Conservation (phyloP, 2,329 filamentous ascomycete species). For the Phialemonium atrogriseum region DNA sequence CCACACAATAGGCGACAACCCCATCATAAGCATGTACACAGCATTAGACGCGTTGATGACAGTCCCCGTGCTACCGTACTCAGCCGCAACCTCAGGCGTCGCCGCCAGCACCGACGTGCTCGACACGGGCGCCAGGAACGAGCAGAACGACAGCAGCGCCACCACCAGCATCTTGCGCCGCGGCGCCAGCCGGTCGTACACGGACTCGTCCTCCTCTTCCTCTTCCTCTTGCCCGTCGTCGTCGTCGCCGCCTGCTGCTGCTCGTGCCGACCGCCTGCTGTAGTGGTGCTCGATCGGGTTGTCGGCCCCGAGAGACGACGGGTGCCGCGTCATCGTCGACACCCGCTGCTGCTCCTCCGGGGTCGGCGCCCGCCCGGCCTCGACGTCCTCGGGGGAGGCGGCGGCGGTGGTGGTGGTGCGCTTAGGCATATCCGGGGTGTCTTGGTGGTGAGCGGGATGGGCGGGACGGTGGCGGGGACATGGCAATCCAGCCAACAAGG, state of each 20-base stretch:
- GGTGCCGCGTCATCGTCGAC: constrained; percentile 10
- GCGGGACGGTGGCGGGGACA: too few species aligned
- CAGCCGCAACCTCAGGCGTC: constrained; percentile 55
- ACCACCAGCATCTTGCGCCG: constrained; percentile 61
- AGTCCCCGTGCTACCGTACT: constrained; percentile 49
- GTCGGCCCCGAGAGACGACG: constrained; percentile 17
- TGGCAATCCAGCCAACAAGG: too few species aligned
- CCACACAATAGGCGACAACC: constrained; percentile 55
- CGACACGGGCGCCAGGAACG: constrained; percentile 65
- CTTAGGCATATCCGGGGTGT: too few species aligned
- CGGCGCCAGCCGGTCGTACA: constrained; percentile 58
- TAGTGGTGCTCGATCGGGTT: constrained; percentile 18
- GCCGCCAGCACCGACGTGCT: constrained; percentile 58
- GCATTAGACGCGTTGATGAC: constrained; percentile 63
- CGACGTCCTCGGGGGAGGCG: too few species aligned
- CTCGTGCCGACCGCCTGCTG: too few species aligned
- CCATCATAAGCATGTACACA: constrained; percentile 65
- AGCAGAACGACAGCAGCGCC: constrained; percentile 61
- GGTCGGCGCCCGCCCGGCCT: too few species aligned
- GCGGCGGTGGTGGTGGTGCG: too few species aligned
- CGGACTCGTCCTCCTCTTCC: too few species aligned
- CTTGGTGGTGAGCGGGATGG: too few species aligned
- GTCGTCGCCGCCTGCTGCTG: too few species aligned
- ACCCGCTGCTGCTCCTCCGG: too few species aligned
- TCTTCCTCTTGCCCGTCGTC: too few species aligned